phyloP scores from a whole-genome alignment of 2,329 filamentous ascomycete species.

The Cylindrodendrum hubeiense region DNA sequence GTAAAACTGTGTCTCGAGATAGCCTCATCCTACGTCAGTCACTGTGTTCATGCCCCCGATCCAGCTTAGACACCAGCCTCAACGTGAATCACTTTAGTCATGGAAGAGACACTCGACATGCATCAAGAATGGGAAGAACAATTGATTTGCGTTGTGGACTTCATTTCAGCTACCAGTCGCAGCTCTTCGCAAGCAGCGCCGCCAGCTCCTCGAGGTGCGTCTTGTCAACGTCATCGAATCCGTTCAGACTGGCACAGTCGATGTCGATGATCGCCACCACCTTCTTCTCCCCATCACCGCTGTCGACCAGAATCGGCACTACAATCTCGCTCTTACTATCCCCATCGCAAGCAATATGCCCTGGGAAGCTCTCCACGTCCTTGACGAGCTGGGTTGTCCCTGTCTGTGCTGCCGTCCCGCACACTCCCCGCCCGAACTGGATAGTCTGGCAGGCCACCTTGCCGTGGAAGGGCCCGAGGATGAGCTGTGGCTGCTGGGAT shows the following conservation, averaged over 20 bases:
- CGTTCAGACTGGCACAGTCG: conserved; percentile 76
- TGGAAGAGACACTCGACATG: neutral
- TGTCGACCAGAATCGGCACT: conserved; percentile 72
- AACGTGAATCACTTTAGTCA: neutral
- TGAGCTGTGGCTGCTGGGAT: conserved; percentile 64
- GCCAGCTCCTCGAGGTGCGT: conserved; percentile 76
- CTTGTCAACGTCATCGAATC: conserved; percentile 78
- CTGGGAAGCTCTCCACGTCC: conserved; percentile 81
- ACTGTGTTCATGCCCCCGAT: neutral
- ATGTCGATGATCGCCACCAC: conserved; percentile 83
- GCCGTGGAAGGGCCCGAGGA: conserved; percentile 85
- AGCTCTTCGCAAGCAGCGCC: conserved; percentile 67
- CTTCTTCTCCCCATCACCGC: conserved; percentile 50
- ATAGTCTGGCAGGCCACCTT: conserved; percentile 86
- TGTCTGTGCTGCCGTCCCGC: conserved; percentile 75
- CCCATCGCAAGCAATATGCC: conserved; percentile 85
- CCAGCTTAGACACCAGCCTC: neutral
- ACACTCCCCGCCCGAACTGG: conserved; percentile 79
- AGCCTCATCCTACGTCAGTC: conserved; percentile 1
- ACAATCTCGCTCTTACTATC: conserved; percentile 85
- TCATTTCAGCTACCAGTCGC: conserved; percentile 70
- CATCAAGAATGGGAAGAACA: neutral
- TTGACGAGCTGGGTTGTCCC: conserved; percentile 73
- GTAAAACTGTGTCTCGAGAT: conserved; percentile 8
- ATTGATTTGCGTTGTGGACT: conserved; percentile 1